Evolutionary conservation across 208 protist species (phyloP).

Genomic region (Wallacemonas sp.): DNA sequence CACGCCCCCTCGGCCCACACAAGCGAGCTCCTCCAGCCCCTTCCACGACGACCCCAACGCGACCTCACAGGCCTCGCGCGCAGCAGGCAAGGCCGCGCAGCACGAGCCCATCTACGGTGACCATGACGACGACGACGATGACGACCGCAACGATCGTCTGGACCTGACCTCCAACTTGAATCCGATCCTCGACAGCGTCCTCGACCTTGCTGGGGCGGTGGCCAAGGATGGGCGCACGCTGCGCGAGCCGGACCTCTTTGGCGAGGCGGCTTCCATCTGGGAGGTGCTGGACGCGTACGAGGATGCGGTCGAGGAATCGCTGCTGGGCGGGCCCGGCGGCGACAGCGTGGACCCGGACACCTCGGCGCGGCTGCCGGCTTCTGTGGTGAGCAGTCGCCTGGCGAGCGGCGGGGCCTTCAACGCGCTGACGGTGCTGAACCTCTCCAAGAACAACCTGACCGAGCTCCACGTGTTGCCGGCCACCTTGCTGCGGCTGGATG

Average conservation of each 20-base stretch:
- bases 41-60: constrained; percentile 2
- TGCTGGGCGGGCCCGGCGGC: background rate
- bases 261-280: constrained; percentile 55
- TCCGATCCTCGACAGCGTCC: constrained; percentile 59
- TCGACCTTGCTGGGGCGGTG: constrained; percentile 61
- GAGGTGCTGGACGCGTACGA: constrained; percentile 58
- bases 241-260: constrained; percentile 40
- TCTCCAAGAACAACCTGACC: constrained; percentile 64
- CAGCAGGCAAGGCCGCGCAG: background rate
- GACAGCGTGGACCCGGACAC: constrained; percentile 11
- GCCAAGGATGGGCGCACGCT: constrained; percentile 36
- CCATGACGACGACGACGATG: constrained; percentile 6
- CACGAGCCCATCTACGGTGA: constrained; percentile 10
- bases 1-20: background rate
- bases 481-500: constrained; percentile 79
- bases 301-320: constrained; percentile 37
- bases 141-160: constrained; percentile 48
- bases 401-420: constrained; percentile 28
- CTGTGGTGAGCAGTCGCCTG: constrained; percentile 14
- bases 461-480: constrained; percentile 48
- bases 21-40: background rate
- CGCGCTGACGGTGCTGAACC: constrained; percentile 76
- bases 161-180: constrained; percentile 80
- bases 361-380: constrained; percentile 22
- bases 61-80: background rate